Evolutionary conservation across 192 early-diverging fungal species (phyloP).

Genomic region (Mortierella hygrophila): DNA sequence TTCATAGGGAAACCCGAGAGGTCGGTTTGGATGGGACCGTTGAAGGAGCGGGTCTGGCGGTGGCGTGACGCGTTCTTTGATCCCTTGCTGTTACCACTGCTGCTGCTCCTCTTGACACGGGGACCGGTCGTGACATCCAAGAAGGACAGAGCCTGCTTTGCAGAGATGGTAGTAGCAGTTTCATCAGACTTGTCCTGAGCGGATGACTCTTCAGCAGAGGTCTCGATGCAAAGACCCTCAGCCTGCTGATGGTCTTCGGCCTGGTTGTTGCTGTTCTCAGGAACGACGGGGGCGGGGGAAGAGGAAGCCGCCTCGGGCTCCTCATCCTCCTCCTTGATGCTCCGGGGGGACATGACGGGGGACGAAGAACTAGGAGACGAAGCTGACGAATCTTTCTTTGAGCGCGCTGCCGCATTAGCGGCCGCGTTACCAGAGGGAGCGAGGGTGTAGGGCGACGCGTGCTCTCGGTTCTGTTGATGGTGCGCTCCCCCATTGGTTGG

Average conservation of each 20-base stretch:
- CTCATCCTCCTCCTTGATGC: slow-evolving; percentile 41
- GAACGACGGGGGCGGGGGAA: not conserved
- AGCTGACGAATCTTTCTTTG: slow-evolving; percentile 11
- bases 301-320: slow-evolving; percentile 29
- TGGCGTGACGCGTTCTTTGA: slow-evolving; percentile 33
- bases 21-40: slow-evolving; percentile 39
- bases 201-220: not conserved
- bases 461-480: slow-evolving; percentile 42
- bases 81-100: slow-evolving; percentile 41
- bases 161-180: not conserved
- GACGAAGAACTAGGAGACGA: slow-evolving; percentile 24
- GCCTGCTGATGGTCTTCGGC: not conserved
- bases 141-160: not conserved
- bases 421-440: slow-evolving; percentile 24
- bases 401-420: not conserved
- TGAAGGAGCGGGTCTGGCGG: slow-evolving; percentile 54
- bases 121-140: not conserved
- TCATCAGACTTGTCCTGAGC: not conserved
- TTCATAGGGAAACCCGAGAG: slow-evolving; percentile 14
- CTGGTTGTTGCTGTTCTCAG: not conserved
- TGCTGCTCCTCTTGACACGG: slow-evolving; percentile 50
- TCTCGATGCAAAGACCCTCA: not conserved
- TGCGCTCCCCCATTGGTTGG: not conserved
- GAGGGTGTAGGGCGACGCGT: slow-evolving; percentile 55
- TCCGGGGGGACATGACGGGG: slow-evolving; percentile 35